Evolutionary conservation across 305 asterid genomes (phyloP).

Genomic region (Fraxinus floribunda): DNA sequence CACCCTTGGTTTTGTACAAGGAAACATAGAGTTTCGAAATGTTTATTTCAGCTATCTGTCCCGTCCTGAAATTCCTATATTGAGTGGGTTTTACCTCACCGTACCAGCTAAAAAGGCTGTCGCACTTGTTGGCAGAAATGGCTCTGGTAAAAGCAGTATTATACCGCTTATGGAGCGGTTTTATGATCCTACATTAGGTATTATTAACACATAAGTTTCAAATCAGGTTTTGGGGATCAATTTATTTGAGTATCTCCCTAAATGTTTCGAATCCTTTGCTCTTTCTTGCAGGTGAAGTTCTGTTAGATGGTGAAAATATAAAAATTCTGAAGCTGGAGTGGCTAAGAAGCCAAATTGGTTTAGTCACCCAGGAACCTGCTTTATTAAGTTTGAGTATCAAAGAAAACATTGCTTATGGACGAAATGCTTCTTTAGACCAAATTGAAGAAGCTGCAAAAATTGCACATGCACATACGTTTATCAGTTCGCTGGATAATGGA

Average conservation of each 20-base stretch:
- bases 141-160: constrained; percentile 99
- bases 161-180: constrained; percentile 99
- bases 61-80: constrained; percentile 97
- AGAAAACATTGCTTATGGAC: constrained; percentile 97
- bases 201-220: constrained; percentile 16
- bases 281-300: constrained; percentile 85
- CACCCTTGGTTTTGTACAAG: constrained; percentile 88
- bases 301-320: constrained; percentile 97
- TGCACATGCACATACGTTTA: constrained; percentile 97
- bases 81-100: constrained; percentile 97
- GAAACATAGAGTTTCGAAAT: constrained; percentile 96
- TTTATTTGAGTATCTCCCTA: constrained; percentile 14
- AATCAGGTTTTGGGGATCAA: constrained; percentile 15
- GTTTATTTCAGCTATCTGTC: constrained; percentile 97
- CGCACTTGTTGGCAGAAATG: constrained; percentile 99
- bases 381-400: constrained; percentile 91
- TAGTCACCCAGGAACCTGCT: constrained; percentile 99
- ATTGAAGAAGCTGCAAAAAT: constrained; percentile 99
- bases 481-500: constrained; percentile 89
- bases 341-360: constrained; percentile 96
- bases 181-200: constrained; percentile 99
- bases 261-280: constrained; percentile 9
- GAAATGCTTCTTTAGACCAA: constrained; percentile 82
- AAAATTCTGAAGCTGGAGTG: constrained; percentile 94
- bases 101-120: constrained; percentile 98